Base-by-base conservation (phyloP, 495 filamentous ascomycete species). In the Pseudomonodictys pantanalensis region DNA sequence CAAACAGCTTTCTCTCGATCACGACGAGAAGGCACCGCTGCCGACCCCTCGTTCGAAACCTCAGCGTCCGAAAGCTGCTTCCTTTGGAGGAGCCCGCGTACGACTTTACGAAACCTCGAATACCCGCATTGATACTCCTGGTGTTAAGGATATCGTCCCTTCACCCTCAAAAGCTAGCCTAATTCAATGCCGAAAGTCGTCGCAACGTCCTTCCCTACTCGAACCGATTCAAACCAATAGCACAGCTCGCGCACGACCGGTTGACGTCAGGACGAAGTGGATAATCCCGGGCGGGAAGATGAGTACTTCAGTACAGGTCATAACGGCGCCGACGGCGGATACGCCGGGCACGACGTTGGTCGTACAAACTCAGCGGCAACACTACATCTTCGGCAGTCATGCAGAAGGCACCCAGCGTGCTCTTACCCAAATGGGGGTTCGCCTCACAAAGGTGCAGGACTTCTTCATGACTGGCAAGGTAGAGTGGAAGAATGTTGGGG, bases 351-450 rank as follows among this genome's bases (percentile, higher is more conserved):
- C 89, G 23, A 79, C 81, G 17, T 65, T 97, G 24, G 45, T 88
- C 26, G 78, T 97, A 9, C 81, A 90, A 67, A 91, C 90, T 68
- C 87, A 91, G 51, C 77, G 83, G 48, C 84, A 85, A 68, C 83
- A 90, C 42, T 98, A 97, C 70, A 50, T 97, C n/a, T 85, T 98
- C 65, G 93, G 93, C 7, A 86, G 89, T 68, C 65, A 91, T 9
- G 75, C 84, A 10, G 95, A 97, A 72, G 93, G 93, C 4, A 83
- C 86, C 10, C 92, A 97, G 74, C 83, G 93, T n/a, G 81, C 84
- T 51, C 74, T 83, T 48, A 72, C 78, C 3, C 86, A 96, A 71
- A 78, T 83, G 48, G 86, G 82, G 39, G 49, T 82, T 0, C 73
- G 76, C 35, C 56, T 92, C 47, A 60, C 67, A 2, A 87, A 85